Base-by-base conservation (phyloP, 2,329 filamentous ascomycete genomes). In the Aspergillus fumigatiaffinis region DNA sequence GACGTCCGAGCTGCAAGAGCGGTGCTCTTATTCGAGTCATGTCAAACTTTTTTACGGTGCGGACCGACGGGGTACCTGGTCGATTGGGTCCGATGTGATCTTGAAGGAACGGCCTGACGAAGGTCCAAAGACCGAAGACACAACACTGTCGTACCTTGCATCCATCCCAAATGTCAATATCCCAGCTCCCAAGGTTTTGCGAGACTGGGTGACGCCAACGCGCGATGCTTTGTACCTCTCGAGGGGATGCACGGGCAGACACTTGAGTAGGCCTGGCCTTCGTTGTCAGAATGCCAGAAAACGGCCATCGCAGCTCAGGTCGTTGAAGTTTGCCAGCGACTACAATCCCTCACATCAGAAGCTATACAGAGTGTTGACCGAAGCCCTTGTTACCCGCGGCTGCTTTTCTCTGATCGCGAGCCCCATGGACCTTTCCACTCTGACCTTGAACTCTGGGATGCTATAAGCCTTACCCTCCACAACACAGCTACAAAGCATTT, bases 81-180 rank as follows among this genome's bases (percentile, higher is more conserved):
- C 56, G 2, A 63, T 66, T 35, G 63, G 61, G 2, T 60, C 63
- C 2, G 62, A 65, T 55, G 53, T 61, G 51, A 64, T 65, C 5
- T 23, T 65, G 44, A 61, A 67, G 59, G 63, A 66, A 5, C 61
- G 60, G 1, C 57, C 61, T 3, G 57, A 65, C n/a, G 58, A 64
- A 3, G 61, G 59, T 3, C 51, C 54, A 14, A 59, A 54, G 20
- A 47, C 51, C 12, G 58, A 63, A 53, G 53, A 57, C 1, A 55
- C 54, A 26, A 59, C 54, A 14, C 12, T 62, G 5, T 26, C 56
- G 0, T 38, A 55, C 23, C 54, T 66, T 1, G 53, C 56, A 9
- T 29, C 8, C 8, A 29, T 3, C 28, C 28, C 28, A 46, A 9
- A 61, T 50, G 17, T 54, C 42, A 23, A 60, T 9, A 60, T 66